Evolutionary conservation across 192 early-diverging fungal genomes (phyloP).

Genomic region (Neocallimastix lanati): DNA sequence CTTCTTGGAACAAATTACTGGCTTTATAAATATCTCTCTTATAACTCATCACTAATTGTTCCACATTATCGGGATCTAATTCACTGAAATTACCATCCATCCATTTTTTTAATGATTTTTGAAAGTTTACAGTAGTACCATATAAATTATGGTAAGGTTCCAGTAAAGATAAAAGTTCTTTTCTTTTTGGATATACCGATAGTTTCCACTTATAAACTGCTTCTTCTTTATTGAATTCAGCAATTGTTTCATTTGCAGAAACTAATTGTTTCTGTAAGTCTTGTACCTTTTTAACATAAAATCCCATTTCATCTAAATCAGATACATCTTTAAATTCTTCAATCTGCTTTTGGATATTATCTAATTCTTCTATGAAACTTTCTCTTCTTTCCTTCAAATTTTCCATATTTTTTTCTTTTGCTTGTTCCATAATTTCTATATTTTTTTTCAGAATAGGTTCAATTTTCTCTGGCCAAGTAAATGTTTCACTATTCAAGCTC

Average conservation of each 20-base stretch:
- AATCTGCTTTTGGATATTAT: slow-evolving; percentile 32
- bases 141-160: slow-evolving; percentile 43
- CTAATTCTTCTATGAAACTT: slow-evolving; percentile 32
- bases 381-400: slow-evolving; percentile 26
- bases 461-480: slow-evolving; percentile 40
- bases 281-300: slow-evolving; percentile 48
- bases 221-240: slow-evolving; percentile 42
- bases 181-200: slow-evolving; percentile 37
- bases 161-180: slow-evolving; percentile 24
- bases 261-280: slow-evolving; percentile 29
- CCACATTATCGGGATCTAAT: slow-evolving; percentile 36
- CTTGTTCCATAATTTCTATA: slow-evolving; percentile 29
- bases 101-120: slow-evolving; percentile 42
- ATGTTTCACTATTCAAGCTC: slow-evolving; percentile 32
- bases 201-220: slow-evolving; percentile 33
- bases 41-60: slow-evolving; percentile 29
- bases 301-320: slow-evolving; percentile 46
- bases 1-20: slow-evolving; percentile 28
- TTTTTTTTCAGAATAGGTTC: slow-evolving; percentile 25
- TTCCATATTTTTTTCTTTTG: slow-evolving; percentile 30
- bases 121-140: slow-evolving; percentile 36
- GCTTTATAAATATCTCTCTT: slow-evolving; percentile 39
- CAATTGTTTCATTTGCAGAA: slow-evolving; percentile 31
- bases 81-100: slow-evolving; percentile 42
- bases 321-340: slow-evolving; percentile 41